Conservation (phyloP, 495 filamentous ascomycete species). For the Hypoxylon fragiforme region DNA sequence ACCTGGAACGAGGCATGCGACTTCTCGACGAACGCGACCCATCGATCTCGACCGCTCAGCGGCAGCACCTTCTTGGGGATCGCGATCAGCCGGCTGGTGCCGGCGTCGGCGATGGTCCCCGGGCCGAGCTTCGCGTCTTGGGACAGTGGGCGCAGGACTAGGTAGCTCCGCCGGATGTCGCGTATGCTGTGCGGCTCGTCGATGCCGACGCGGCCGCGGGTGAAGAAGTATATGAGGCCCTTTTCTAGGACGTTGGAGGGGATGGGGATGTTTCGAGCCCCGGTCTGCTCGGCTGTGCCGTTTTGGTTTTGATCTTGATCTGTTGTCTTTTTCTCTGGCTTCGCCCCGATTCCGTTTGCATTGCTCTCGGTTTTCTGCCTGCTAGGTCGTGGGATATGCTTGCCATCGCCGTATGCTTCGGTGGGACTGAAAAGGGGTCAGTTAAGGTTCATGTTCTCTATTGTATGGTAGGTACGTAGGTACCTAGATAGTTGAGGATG, state of each 20-base stretch:
- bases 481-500: too few species aligned
- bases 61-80: constrained; percentile 90
- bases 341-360: neutral
- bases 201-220: constrained; percentile 72
- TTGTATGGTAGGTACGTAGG: too few species aligned
- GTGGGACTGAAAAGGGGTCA: constrained; percentile 25
- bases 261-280: constrained; percentile 56
- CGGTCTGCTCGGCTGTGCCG: constrained; percentile 20
- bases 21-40: constrained; percentile 87
- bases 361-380: neutral
- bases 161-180: constrained; percentile 78
- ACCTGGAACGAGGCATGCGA: constrained; percentile 64
- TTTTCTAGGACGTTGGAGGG: constrained; percentile 86
- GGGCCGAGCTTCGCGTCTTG: constrained; percentile 66
- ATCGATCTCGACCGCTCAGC: constrained; percentile 67
- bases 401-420: constrained; percentile 29
- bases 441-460: too few species aligned
- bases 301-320: too few species aligned
- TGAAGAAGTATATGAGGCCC: constrained; percentile 94
- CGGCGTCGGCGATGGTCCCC: constrained; percentile 65
- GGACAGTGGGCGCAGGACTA: constrained; percentile 78
- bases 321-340: constrained; percentile 10
- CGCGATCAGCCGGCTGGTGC: constrained; percentile 70
- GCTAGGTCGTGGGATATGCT: constrained; percentile 3
- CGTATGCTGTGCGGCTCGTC: constrained; percentile 68